A percentile compares a stretch with the other conserved stretches of the same genome.
Conservation (phyloP, 176 grass and related monocot genomes). For the Carex kokanica region DNA sequence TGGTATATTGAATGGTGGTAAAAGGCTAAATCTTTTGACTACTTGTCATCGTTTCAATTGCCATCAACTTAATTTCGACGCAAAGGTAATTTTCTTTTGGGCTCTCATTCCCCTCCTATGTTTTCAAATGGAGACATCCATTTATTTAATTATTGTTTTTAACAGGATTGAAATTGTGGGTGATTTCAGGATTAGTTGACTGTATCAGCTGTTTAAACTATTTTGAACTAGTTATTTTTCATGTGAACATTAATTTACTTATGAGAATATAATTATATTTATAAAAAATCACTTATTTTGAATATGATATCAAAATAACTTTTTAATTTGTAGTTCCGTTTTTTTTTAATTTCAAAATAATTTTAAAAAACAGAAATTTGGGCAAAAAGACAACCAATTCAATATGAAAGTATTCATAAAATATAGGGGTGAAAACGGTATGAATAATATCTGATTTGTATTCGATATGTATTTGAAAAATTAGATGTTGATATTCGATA, state of each 20-base stretch:
- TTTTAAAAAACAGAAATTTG: background rate
- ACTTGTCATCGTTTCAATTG: conserved; percentile 16
- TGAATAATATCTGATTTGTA: no score
- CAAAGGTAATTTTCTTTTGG: conserved; percentile 37
- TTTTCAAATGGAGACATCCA: background rate
- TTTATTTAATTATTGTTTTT: background rate
- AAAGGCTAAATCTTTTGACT: conserved; percentile 36
- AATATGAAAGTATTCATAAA: background rate
- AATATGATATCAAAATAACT: background rate
- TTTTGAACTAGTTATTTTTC: background rate
- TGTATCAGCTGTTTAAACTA: background rate
- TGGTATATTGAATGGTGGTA: conserved; percentile 14
- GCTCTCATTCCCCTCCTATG: background rate
- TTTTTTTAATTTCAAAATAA: background rate
- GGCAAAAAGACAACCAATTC: background rate
- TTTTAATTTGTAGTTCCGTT: background rate
- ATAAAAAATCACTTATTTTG: no score
- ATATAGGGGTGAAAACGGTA: no score
- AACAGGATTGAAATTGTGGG: background rate
- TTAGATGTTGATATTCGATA: no score
- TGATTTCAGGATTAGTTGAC: background rate
- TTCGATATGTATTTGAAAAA: no score
- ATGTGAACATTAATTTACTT: background rate
- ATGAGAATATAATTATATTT: no score
- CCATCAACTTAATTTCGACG: conserved; percentile 44